Percentiles rank a stretch among this genome's conserved stretches.
Conservation (phyloP, 2,329 filamentous ascomycete species). For the Alternaria panax region DNA sequence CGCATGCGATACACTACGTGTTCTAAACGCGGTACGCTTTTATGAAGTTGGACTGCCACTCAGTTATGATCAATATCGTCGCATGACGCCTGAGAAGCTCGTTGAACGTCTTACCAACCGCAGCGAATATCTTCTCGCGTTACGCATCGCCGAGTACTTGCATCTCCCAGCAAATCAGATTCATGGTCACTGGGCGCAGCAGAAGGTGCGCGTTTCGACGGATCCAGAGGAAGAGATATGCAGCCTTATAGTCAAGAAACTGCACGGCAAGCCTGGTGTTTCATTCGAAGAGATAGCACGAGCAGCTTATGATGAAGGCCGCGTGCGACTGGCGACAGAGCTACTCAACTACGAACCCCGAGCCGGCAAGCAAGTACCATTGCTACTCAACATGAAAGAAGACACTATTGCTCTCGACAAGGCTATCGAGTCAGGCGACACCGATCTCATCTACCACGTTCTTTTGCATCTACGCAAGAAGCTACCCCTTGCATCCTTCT, state of each 20-base stretch:
- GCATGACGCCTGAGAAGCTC: conserved; percentile 87
- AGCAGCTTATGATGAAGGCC: conserved; percentile 92
- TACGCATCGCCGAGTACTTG: conserved; percentile 87
- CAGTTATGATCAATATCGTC: conserved; percentile 92
- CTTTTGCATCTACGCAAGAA: conserved; percentile 89
- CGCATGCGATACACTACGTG: conserved; percentile 92
- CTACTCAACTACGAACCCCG: conserved; percentile 92
- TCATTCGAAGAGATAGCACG: conserved; percentile 95
- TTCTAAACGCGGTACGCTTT: conserved; percentile 89
- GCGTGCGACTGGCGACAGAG: conserved; percentile 85
- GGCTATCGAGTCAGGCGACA: conserved; percentile 93
- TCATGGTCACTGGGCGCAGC: conserved; percentile 95
- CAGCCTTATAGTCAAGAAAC: conserved; percentile 81
- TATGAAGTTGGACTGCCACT: conserved; percentile 90
- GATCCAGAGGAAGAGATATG: conserved; percentile 91
- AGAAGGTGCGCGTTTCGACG: conserved; percentile 85
- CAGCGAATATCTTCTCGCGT: conserved; percentile 87
- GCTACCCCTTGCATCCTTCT: conserved; percentile 87
- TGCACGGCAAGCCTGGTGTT: conserved; percentile 87
- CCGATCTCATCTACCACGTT: conserved; percentile 90
- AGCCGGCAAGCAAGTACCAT: conserved; percentile 92
- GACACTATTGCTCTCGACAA: conserved; percentile 95
- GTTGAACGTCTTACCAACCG: conserved; percentile 85
- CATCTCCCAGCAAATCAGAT: conserved; percentile 86
- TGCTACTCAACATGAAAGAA: conserved; percentile 93